Evolutionary conservation across 2,329 filamentous ascomycete genomes (phyloP).

Genomic region (Trichophyton schoenleinii): DNA sequence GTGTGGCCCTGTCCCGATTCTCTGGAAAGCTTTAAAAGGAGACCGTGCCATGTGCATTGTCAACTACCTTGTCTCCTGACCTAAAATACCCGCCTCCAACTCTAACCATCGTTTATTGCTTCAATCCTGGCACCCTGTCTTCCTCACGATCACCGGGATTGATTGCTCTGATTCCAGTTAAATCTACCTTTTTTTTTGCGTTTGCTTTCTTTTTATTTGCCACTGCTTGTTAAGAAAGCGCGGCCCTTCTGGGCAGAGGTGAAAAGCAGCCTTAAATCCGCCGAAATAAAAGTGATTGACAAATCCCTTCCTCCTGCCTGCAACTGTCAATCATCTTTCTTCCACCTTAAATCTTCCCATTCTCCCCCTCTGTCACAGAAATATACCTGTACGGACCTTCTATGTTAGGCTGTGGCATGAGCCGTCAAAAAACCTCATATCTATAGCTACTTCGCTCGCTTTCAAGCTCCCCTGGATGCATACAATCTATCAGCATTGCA

Average conservation of each 20-base stretch:
- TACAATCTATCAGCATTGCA: not conserved
- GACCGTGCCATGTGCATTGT: constrained; percentile 13
- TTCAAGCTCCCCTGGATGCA: not conserved
- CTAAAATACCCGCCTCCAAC: constrained; percentile 6
- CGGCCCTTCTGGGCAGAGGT: not conserved
- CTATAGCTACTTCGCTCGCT: not conserved
- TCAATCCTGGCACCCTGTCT: constrained; percentile 1
- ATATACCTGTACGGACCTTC: not conserved
- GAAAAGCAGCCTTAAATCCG: not conserved
- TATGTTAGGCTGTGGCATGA: not conserved
- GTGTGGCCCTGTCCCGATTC: constrained; percentile 14
- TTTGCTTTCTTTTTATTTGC: constrained; percentile 4
- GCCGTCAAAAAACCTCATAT: not conserved
- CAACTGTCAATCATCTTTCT: not conserved
- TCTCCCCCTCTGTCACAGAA: not conserved
- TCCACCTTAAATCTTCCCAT: not conserved
- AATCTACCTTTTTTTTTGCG: constrained; percentile 1
- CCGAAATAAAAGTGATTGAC: not conserved
- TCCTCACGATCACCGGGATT: constrained; percentile 1
- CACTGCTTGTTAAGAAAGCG: not conserved
- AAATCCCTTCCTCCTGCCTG: not conserved
- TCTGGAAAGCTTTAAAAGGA: constrained; percentile 16
- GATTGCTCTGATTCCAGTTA: constrained; percentile 1
- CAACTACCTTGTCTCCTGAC: constrained; percentile 2
- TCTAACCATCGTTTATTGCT: not conserved